Evolutionary conservation across 208 protist genomes (phyloP), one percentile per base, ranked within the genome.

Genomic region (Leptomonas seymouri): DNA sequence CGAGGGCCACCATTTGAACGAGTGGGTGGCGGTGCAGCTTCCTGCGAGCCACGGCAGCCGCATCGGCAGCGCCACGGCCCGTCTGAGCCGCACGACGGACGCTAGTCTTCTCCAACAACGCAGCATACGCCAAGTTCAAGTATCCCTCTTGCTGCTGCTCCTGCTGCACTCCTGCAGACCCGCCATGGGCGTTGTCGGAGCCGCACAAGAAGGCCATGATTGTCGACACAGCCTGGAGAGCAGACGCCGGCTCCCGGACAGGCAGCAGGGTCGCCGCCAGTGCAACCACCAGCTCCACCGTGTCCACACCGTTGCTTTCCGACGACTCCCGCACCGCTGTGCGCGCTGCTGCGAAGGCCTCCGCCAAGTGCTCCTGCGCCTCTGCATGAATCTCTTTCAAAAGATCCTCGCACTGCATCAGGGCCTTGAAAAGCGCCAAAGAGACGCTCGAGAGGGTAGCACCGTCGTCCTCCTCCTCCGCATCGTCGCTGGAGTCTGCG

Each of bases 181-280:
- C 51, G n/a, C 54, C 62, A 11, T 15, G 46, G 2, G 41, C 50
- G 25, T 42, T 44, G 42, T 45, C 31, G 12, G 50, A 12, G 16
- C 71, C 63, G 28, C 78, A 78, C 18, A 87, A 20, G 45, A 91
- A 79, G 48, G 46, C 27, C 27, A 67, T 16, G 20, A 51, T 23
- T 15, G 62, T 31, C 23, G 71, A 62, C 8, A 69, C 48, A 6
- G 48, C 58, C 3, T 59, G 41, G 39, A 76, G 51, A 3, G 63
- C 71, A 46, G 18, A 50, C 51, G 11, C 14, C 53, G 77, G 28
- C 23, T 36, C 45, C 54, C 27, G 25, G 23, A 51, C 45, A 23
- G 58, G 71, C 74, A 67, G 39, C 70, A 81, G 50, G 28, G 46
- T 61, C 34, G 71, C 67, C 54, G 65, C 69, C 45, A 62, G 39